Conservation (phyloP, 2,329 filamentous ascomycete genomes). For the Trichophyton verrucosum region DNA sequence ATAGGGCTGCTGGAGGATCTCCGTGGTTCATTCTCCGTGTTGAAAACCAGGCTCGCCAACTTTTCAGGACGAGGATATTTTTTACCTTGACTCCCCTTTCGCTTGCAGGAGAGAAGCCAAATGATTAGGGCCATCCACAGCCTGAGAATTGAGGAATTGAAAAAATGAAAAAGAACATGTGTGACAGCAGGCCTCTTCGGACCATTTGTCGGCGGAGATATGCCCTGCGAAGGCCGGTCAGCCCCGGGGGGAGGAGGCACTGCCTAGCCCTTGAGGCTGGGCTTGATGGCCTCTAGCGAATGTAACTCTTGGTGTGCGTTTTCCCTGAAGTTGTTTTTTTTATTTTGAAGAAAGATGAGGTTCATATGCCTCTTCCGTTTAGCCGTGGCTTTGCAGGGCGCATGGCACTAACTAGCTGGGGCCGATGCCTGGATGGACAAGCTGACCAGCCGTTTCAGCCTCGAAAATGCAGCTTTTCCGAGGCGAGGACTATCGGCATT, state of each 20-base stretch:
- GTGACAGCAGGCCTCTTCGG: background rate
- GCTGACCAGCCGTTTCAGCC: background rate
- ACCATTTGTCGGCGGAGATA: background rate
- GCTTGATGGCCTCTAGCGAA: background rate
- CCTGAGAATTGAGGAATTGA: no score
- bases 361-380: background rate
- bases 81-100: no score
- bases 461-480: background rate
- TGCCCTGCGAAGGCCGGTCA: background rate
- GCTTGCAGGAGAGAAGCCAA: no score
- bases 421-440: background rate
- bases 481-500: background rate
- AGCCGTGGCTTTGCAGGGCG: background rate
- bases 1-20: background rate
- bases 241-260: background rate
- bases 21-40: background rate
- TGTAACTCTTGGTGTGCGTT: no score
- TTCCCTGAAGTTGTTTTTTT: no score
- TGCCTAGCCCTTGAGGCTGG: no score
- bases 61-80: background rate
- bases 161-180: no score
- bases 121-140: no score
- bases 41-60: background rate
- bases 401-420: background rate
- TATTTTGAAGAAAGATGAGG: no score